Evolutionary conservation across 129 eudicot species (phyloP).

Genomic region (Lactuca sativa): DNA sequence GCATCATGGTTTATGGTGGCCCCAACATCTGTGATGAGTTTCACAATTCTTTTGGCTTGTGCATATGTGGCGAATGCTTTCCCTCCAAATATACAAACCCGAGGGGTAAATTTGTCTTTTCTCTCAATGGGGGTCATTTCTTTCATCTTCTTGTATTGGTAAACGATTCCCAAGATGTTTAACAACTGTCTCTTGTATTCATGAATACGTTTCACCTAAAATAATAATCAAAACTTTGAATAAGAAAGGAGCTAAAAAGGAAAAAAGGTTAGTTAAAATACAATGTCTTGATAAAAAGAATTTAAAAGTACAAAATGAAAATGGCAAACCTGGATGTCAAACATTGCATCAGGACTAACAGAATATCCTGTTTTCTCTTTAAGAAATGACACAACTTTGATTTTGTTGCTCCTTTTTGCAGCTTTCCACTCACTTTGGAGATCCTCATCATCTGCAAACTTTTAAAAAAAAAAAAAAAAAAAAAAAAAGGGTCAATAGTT

Average conservation of each 20-base stretch:
- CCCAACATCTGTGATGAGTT: constrained; percentile 91
- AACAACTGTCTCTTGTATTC: constrained; percentile 90
- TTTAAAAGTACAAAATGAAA: background rate
- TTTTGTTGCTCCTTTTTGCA: constrained; percentile 79
- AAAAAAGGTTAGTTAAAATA: too few species aligned
- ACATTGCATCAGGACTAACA: constrained; percentile 93
- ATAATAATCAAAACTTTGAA: background rate
- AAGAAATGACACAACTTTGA: constrained; percentile 66
- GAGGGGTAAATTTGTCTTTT: constrained; percentile 67
- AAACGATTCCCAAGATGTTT: constrained; percentile 83
- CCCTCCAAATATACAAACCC: constrained; percentile 97
- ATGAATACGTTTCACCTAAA: constrained; percentile 90
- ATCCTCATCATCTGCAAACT: constrained; percentile 88
- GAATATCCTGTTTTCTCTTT: constrained; percentile 85
- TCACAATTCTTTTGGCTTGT: constrained; percentile 96
- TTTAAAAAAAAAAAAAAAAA: constrained; percentile 7
- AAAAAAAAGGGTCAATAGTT: constrained; percentile 9
- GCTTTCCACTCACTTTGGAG: constrained; percentile 86
- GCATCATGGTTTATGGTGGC: constrained; percentile 83
- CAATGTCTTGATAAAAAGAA: too few species aligned
- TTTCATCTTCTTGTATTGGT: constrained; percentile 93
- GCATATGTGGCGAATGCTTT: constrained; percentile 97
- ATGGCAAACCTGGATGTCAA: constrained; percentile 82
- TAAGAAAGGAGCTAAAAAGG: too few species aligned
- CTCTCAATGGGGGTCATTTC: constrained; percentile 70